Base-by-base conservation (phyloP, 2,329 filamentous ascomycete species). In the Ophiostoma angusticollis region DNA sequence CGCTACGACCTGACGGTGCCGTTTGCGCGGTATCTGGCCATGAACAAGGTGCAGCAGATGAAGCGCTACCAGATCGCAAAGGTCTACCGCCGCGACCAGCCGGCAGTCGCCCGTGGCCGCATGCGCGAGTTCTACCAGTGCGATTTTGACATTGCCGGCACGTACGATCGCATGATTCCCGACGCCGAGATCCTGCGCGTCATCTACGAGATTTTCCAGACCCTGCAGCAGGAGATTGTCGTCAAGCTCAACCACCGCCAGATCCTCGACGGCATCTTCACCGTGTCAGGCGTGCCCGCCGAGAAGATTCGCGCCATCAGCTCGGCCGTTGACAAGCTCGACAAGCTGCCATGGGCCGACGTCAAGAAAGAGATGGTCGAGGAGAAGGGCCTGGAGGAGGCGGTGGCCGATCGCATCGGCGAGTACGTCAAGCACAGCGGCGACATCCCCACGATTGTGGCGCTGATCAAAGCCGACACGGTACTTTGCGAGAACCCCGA, bases 101-200 rank as follows among this genome's bases (percentile, higher is more conserved):
- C 49, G 14, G 82, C 85, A 45, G 84, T 95, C 64, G 84, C 80
- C 45, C 91, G 93, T 58, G 89, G 87, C 37, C 77, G 87, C 39
- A 91, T 94, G 81, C 75, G 89, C 54, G 89, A 95, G 62, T 94
- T 94, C 61, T 94, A 93, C 65, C 87, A 95, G 61, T 95, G 87
- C 64, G 89, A 96, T 62, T 93, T 95, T 55, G 87, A 95, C 57
- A 89, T 95, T 61, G 87, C 87, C 11, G 86, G 87, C 45, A 67
- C 65, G 30, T 93, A 85, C 63, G 89, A 94, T 56, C 63, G 84
- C 39, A 94, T 95, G 86, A 72, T 94, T 19, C 84, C 87, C 41
- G 89, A 95, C 54, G 83, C 86, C 27, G 87, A 95, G 63, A 80
- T 94, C 43, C 63, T 96, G 50, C 73, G 81, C 42, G 86, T 95